phyloP scores from a whole-genome alignment of 2,329 filamentous ascomycete species.

The Fusarium irregulare region DNA sequence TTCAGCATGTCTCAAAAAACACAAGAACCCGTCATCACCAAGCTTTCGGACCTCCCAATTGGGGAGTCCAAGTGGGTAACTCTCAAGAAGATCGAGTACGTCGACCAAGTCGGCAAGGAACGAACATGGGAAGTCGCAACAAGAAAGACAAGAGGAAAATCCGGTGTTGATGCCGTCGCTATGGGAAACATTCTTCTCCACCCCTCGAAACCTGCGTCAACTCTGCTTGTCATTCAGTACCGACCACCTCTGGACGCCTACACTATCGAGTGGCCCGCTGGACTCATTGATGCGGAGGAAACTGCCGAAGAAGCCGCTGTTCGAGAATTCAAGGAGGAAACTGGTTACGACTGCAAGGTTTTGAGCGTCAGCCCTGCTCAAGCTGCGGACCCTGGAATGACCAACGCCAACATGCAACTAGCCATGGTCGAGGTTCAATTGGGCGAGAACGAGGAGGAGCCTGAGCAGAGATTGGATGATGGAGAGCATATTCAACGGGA shows the following conservation, averaged over 20 bases:
- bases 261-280: constrained; percentile 45
- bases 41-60: constrained; percentile 35
- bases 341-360: constrained; percentile 41
- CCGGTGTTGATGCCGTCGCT: constrained; percentile 43
- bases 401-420: constrained; percentile 45
- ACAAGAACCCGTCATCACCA: constrained; percentile 44
- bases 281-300: constrained; percentile 44
- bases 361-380: constrained; percentile 39
- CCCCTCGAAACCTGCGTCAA: constrained; percentile 43
- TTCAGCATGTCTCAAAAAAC: constrained; percentile 34
- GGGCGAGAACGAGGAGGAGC: constrained; percentile 33
- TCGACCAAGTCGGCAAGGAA: constrained; percentile 42
- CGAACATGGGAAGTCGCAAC: constrained; percentile 46
- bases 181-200: constrained; percentile 45
- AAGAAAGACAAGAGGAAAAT: constrained; percentile 43
- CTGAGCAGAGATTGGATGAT: constrained; percentile 42
- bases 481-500: constrained; percentile 44
- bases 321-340: constrained; percentile 45
- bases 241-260: constrained; percentile 44
- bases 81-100: constrained; percentile 45
- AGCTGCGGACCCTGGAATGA: constrained; percentile 44
- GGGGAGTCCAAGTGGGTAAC: constrained; percentile 44
- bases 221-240: constrained; percentile 45
- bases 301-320: constrained; percentile 42
- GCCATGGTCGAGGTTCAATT: constrained; percentile 45